Evolutionary conservation across 23 red algal genomes (phyloP).

Genomic region (Gracilaria vermiculophylla): DNA sequence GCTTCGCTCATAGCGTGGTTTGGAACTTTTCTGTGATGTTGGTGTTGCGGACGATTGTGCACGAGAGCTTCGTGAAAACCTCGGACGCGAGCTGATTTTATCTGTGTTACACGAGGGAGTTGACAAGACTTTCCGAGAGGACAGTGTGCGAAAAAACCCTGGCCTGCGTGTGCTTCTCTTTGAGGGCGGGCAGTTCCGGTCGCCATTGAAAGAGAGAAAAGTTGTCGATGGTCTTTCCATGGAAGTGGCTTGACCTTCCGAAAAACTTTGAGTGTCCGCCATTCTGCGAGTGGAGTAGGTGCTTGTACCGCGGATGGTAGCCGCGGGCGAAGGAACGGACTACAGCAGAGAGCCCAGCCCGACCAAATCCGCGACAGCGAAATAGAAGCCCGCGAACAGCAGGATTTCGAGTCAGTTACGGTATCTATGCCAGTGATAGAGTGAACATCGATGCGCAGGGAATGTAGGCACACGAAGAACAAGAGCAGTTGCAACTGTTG

Average conservation of each 20-base stretch:
- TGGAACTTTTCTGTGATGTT: neutral
- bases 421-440: too few relatives aligned
- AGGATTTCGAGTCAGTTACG: too few relatives aligned
- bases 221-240: neutral
- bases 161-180: neutral
- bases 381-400: too few relatives aligned
- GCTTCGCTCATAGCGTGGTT: neutral
- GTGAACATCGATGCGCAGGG: too few relatives aligned
- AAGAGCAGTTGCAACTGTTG: neutral
- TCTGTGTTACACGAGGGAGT: neutral
- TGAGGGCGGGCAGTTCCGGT: neutral
- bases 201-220: neutral
- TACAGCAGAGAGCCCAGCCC: too few relatives aligned
- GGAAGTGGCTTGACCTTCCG: neutral
- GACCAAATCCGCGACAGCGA: too few relatives aligned
- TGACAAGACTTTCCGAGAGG: neutral
- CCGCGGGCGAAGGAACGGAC: neutral
- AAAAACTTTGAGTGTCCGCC: neutral
- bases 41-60: neutral
- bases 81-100: neutral
- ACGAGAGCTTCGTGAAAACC: neutral
- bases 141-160: conserved; percentile 2
- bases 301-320: neutral
- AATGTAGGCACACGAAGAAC: neutral
- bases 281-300: neutral